phyloP scores from a whole-genome alignment of 2,329 filamentous ascomycete species.

The Hymenoscyphus salicellus region DNA sequence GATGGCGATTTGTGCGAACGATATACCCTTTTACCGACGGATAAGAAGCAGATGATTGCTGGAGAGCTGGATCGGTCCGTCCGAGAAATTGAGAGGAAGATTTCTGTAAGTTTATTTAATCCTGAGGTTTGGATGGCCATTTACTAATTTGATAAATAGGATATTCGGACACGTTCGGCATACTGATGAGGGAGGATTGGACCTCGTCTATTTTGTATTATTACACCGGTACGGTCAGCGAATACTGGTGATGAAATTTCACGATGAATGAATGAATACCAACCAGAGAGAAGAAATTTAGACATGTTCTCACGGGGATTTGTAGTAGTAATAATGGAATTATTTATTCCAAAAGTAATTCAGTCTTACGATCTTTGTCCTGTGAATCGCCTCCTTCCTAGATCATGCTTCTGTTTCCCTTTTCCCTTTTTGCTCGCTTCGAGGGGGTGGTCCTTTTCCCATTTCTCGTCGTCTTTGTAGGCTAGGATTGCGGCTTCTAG shows the following conservation, averaged over 20 bases:
- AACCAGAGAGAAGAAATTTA: slow-evolving; percentile 11
- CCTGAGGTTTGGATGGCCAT: background rate
- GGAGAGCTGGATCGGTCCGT: slow-evolving; percentile 88
- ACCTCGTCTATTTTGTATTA: slow-evolving; percentile 26
- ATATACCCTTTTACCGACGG: slow-evolving; percentile 76
- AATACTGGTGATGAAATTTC: slow-evolving; percentile 17
- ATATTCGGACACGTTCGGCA: slow-evolving; percentile 56
- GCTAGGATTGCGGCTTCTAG: slow-evolving; percentile 60
- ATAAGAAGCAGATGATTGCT: slow-evolving; percentile 94
- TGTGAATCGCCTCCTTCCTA: slow-evolving; percentile 33
- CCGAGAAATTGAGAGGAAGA: slow-evolving; percentile 92
- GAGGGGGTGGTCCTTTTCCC: slow-evolving; percentile 68
- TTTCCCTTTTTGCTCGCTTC: slow-evolving; percentile 47
- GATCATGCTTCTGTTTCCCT: slow-evolving; percentile 35
- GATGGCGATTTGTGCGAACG: slow-evolving; percentile 96
- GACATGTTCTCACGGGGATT: background rate
- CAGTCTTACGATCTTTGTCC: slow-evolving; percentile 26
- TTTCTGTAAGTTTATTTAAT: slow-evolving; percentile 55
- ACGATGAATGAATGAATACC: slow-evolving; percentile 19
- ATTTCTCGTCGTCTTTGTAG: slow-evolving; percentile 69
- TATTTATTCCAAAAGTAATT: background rate
- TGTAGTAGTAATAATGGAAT: background rate
- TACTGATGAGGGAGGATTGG: slow-evolving; percentile 37
- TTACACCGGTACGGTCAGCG: slow-evolving; percentile 17
- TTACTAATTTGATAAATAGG: slow-evolving; percentile 38